phyloP scores from a whole-genome alignment of 805 yeast species.

The Spathaspora arborariae region DNA sequence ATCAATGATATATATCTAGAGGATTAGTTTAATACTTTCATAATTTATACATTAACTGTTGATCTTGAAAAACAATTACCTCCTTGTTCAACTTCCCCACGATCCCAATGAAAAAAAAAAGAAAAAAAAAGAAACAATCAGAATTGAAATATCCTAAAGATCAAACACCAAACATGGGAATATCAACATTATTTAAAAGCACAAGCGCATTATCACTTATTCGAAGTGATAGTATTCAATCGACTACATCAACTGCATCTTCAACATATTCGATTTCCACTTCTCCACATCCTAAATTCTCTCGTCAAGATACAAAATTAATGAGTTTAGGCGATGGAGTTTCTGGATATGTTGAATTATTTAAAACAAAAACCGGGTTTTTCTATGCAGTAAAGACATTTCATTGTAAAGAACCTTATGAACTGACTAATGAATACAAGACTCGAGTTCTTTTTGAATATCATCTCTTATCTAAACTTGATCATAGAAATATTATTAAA shows the following conservation, averaged over 20 bases:
- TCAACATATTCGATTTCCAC: background rate
- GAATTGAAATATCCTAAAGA: too few species aligned
- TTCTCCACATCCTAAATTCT: background rate
- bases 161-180: background rate
- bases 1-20: too few species aligned
- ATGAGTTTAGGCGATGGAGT: conserved; percentile 12
- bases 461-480: conserved; percentile 19
- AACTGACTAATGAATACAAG: conserved; percentile 36
- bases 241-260: background rate
- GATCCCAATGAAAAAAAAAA: too few species aligned
- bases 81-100: too few species aligned
- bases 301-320: conserved; percentile 1
- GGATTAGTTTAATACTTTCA: too few species aligned
- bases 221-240: background rate
- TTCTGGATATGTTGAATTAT: conserved; percentile 15
- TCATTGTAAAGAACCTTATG: conserved; percentile 35
- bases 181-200: background rate
- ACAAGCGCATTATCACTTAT: background rate
- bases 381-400: conserved; percentile 46
- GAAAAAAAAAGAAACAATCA: background rate
- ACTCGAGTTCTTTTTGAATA: conserved; percentile 37
- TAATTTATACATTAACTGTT: too few species aligned
- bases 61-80: too few species aligned
- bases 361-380: conserved; percentile 7
- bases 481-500: conserved; percentile 32